A percentile compares a stretch with the other conserved stretches of the same genome.
Conservation (phyloP, 176 grass and related monocot genomes). For the Zoysia japonica region DNA sequence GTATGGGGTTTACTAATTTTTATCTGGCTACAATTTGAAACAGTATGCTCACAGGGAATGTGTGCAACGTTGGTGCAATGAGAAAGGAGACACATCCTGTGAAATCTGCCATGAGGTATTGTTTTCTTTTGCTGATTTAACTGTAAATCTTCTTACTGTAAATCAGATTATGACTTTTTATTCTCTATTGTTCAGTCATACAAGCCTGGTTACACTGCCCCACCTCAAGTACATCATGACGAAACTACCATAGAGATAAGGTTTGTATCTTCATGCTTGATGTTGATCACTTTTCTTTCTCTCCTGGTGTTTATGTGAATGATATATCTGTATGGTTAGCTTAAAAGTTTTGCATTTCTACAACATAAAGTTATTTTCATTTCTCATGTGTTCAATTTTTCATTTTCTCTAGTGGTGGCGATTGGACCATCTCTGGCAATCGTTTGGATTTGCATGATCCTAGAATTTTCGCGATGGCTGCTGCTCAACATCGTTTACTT, state of each 20-base stretch:
- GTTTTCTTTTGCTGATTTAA: slow-evolving; percentile 34
- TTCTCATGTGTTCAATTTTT: background rate
- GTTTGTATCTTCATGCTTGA: slow-evolving; percentile 37
- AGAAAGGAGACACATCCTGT: slow-evolving; percentile 87
- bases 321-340: slow-evolving; percentile 1
- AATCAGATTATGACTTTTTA: slow-evolving; percentile 43
- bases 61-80: slow-evolving; percentile 93
- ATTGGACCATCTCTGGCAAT: slow-evolving; percentile 79
- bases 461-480: slow-evolving; percentile 75
- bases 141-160: slow-evolving; percentile 21
- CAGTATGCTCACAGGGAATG: slow-evolving; percentile 94
- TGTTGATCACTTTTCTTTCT: slow-evolving; percentile 21
- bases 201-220: slow-evolving; percentile 81
- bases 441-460: slow-evolving; percentile 74
- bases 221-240: slow-evolving; percentile 57
- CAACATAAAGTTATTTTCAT: slow-evolving; percentile 24
- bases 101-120: slow-evolving; percentile 92
- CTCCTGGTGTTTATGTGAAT: slow-evolving; percentile 22
- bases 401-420: slow-evolving; percentile 51
- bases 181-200: slow-evolving; percentile 67
- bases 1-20: slow-evolving; percentile 19
- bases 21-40: slow-evolving; percentile 19
- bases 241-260: slow-evolving; percentile 91
- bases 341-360: slow-evolving; percentile 8
- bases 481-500: slow-evolving; percentile 64